Base-by-base conservation (phyloP, 1,284 basidiomycete species). In the Apiotrichum laibachii region DNA sequence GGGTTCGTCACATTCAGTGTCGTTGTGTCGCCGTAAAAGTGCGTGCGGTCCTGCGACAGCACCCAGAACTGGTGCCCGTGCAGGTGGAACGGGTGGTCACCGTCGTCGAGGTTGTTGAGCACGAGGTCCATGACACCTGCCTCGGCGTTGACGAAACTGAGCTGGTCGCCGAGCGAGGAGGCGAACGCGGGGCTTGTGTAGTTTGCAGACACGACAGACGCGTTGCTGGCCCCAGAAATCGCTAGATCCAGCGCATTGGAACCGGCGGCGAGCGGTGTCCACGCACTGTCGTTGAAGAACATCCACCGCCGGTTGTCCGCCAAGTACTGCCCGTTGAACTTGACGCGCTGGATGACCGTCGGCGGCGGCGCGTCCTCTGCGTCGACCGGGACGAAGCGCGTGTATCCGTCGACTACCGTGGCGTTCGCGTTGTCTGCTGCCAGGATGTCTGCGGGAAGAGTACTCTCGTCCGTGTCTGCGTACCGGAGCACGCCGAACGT, bases 31-130 rank as follows among this genome's bases (percentile, higher is more conserved):
- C 42, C 58, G 53, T 56, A 57, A 19, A 48, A 64, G 22, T 61
- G 61, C 16, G 16, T 26, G 40, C 50, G 44, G 5, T 62, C 66
- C 13, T 44, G 37, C 7, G 50, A 56, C 35, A 71, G 51, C 56
- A 71, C 33, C 62, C 61, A 67, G 53, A 71, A 68, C 13, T 52
- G 55, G 60, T 67, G 65, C 19, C 69, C 70, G 60, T 72, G 70
- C 35, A 72, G 54, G 48, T 72, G 70, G 57, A 70, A 70, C 11
- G 70, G 69, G 47, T 72, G 70, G 26, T 54, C 45, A 13, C 67
- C 63, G 50, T 71, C 69, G 53, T 68, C 67, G 42, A 62, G 59
- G 2, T 55, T 56, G 55, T 68, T 66, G 52, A 70, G 51, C 22
- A 70, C 52, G 9, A 71, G 44, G 37, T 70, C 68, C 31, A 68